phyloP scores from a whole-genome alignment of 192 early-diverging fungal species.

The Thamnidium elegans region DNA sequence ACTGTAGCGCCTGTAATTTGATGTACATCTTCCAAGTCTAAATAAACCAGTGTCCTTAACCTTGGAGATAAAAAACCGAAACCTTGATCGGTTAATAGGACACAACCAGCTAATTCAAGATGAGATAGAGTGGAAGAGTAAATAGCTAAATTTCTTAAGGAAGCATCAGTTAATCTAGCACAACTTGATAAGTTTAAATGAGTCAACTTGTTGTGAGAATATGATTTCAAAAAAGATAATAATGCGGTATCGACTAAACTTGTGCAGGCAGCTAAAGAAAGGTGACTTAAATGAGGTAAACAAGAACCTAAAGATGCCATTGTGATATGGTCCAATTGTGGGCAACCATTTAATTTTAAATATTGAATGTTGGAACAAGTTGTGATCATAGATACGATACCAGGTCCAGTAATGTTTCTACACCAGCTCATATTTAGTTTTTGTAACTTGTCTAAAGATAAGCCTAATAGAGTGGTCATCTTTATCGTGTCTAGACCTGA shows the following conservation, averaged over 20 bases:
- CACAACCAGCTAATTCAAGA: slow-evolving; percentile 48
- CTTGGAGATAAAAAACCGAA: slow-evolving; percentile 31
- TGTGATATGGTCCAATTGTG: slow-evolving; percentile 39
- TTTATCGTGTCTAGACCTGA: slow-evolving; percentile 40
- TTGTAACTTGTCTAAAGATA: slow-evolving; percentile 36
- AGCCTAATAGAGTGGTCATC: slow-evolving; percentile 39
- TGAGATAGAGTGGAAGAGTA: slow-evolving; percentile 37
- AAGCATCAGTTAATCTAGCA: slow-evolving; percentile 33
- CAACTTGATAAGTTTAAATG: slow-evolving; percentile 48
- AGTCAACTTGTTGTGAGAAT: slow-evolving; percentile 18
- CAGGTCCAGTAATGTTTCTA: slow-evolving; percentile 42
- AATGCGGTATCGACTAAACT: slow-evolving; percentile 40
- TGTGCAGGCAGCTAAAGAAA: slow-evolving; percentile 42
- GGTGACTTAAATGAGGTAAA: slow-evolving; percentile 39
- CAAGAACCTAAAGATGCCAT: slow-evolving; percentile 38
- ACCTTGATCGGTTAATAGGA: slow-evolving; percentile 40
- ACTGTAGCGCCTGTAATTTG: slow-evolving; percentile 33
- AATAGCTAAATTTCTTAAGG: slow-evolving; percentile 34
- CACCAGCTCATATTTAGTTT: slow-evolving; percentile 51
- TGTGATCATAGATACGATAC: slow-evolving; percentile 29
- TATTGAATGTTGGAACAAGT: slow-evolving; percentile 38
- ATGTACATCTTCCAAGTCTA: slow-evolving; percentile 40
- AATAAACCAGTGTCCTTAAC: slow-evolving; percentile 14
- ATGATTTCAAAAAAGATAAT: slow-evolving; percentile 31
- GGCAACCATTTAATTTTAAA: slow-evolving; percentile 45